phyloP scores from a whole-genome alignment of 2,329 filamentous ascomycete genomes.

The Fusarium avenaceum region DNA sequence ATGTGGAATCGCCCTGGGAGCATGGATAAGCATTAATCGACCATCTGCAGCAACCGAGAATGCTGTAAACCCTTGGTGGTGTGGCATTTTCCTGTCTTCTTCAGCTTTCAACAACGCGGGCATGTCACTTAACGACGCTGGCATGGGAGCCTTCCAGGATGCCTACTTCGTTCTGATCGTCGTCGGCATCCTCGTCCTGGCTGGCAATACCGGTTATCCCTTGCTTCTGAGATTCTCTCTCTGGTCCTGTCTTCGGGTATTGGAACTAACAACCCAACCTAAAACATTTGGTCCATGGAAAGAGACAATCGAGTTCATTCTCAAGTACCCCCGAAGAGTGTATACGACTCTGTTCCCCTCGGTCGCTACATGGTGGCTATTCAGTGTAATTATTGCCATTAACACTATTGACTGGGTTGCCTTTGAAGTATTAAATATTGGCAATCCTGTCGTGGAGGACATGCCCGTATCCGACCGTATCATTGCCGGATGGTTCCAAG shows the following conservation, averaged over 20 bases:
- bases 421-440: conserved; percentile 75
- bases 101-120: conserved; percentile 81
- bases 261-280: conserved; percentile 56
- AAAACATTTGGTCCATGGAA: conserved; percentile 58
- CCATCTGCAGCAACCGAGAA: conserved; percentile 64
- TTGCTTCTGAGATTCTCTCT: conserved; percentile 72
- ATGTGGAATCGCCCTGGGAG: conserved; percentile 70
- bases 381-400: conserved; percentile 70
- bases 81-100: conserved; percentile 75
- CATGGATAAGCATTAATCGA: conserved; percentile 69
- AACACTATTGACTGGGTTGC: conserved; percentile 75
- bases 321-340: conserved; percentile 69
- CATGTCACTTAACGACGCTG: conserved; percentile 75
- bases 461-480: conserved; percentile 68
- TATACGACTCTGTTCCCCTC: conserved; percentile 75
- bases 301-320: conserved; percentile 66
- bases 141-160: conserved; percentile 72
- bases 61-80: conserved; percentile 75
- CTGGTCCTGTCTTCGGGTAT: conserved; percentile 63
- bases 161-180: conserved; percentile 65
- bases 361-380: conserved; percentile 74
- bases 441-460: conserved; percentile 66
- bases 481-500: conserved; percentile 76
- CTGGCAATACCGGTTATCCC: conserved; percentile 76
- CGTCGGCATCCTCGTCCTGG: conserved; percentile 71